Percentiles rank a stretch among this genome's conserved stretches.
Conservation (phyloP, 1,284 basidiomycete genomes). For the Cystobasidium pallidum region DNA sequence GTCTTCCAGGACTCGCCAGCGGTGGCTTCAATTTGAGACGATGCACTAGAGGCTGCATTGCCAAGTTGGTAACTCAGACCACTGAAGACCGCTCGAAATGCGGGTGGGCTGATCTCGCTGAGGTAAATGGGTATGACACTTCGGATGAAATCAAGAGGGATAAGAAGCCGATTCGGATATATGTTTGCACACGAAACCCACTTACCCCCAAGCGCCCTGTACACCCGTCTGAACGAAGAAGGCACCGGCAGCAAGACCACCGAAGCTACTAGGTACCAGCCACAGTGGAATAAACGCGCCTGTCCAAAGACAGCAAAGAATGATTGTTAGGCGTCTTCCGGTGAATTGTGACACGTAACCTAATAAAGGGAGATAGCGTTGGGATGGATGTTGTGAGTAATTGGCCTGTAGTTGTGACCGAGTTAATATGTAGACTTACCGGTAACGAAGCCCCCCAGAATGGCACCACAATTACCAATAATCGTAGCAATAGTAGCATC, state of each 20-base stretch:
- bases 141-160: not conserved
- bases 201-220: slow-evolving; percentile 59
- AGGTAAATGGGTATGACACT: slow-evolving; percentile 34
- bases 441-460: slow-evolving; percentile 62
- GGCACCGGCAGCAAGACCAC: slow-evolving; percentile 56
- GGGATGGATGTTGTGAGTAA: no score
- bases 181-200: not conserved
- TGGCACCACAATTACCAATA: slow-evolving; percentile 76
- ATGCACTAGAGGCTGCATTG: slow-evolving; percentile 80
- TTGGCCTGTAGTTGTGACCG: no score
- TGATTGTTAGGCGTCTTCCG: slow-evolving; percentile 84
- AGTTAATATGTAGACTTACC: no score
- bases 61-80: slow-evolving; percentile 70
- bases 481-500: slow-evolving; percentile 83
- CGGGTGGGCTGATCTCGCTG: slow-evolving; percentile 80
- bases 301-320: slow-evolving; percentile 67
- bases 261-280: slow-evolving; percentile 57
- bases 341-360: slow-evolving; percentile 80
- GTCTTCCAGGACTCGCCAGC: slow-evolving; percentile 58
- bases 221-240: slow-evolving; percentile 69
- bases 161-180: not conserved
- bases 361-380: slow-evolving; percentile 56
- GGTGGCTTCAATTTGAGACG: slow-evolving; percentile 88
- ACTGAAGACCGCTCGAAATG: slow-evolving; percentile 90
- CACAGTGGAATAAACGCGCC: slow-evolving; percentile 54